These are phyloP conservation scores for Abrus pulchellus DNA, from an alignment of 306 rosid species.

Conservation along the genomic window DNA sequence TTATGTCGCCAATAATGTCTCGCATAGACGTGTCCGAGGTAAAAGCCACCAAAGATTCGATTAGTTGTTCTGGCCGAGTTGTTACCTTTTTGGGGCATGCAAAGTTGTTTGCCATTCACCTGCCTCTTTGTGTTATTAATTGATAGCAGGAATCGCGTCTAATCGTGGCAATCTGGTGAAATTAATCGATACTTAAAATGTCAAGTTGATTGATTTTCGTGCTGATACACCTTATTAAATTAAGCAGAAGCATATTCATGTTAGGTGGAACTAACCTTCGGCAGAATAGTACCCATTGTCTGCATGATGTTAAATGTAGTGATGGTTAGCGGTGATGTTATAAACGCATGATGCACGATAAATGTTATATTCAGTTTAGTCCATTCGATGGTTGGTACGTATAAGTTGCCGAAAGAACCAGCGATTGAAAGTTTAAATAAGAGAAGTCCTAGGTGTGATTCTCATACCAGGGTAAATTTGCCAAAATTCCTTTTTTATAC, in stretches of 20 bases:
- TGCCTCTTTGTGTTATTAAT: slow-evolving; percentile 49
- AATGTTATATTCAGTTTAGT: not conserved
- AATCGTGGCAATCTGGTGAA: slow-evolving; percentile 38
- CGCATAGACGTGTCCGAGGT: not conserved
- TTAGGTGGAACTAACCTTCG: not conserved
- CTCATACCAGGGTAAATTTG: not conserved
- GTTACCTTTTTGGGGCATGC: slow-evolving; percentile 33
- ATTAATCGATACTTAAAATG: not conserved
- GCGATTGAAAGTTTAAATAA: too few species aligned
- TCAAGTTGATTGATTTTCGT: slow-evolving; percentile 27
- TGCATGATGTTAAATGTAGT: not conserved
- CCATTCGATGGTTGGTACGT: too few species aligned
- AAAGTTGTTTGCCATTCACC: not conserved
- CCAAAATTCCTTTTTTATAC: not conserved
- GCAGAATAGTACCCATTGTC: not conserved
- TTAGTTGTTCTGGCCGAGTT: slow-evolving; percentile 36
- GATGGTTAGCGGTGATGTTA: not conserved
- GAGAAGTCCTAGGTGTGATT: not conserved
- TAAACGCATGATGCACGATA: not conserved
- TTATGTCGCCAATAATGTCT: slow-evolving; percentile 25
- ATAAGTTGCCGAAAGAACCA: too few species aligned
- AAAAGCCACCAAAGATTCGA: slow-evolving; percentile 16
- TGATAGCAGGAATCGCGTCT: slow-evolving; percentile 54
- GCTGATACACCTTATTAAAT: not conserved
- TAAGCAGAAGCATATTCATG: slow-evolving; percentile 24